Conservation (phyloP, 2,329 filamentous ascomycete genomes). For the Cryphonectria parasitica region DNA sequence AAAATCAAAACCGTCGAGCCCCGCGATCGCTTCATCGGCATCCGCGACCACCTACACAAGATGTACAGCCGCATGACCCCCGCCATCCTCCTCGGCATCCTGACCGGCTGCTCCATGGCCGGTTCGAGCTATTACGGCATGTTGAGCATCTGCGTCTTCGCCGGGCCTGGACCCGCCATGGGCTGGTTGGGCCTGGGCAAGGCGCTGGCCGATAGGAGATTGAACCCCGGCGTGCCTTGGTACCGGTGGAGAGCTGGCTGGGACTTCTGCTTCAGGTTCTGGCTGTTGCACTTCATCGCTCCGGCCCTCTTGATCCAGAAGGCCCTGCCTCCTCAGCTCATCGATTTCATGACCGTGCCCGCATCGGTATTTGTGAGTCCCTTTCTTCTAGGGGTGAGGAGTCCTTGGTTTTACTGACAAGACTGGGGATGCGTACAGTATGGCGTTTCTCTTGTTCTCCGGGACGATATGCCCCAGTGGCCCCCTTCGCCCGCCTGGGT, state of each 20-base stretch:
- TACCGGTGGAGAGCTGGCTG: constrained; percentile 26
- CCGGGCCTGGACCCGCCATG: constrained; percentile 50
- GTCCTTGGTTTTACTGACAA: constrained; percentile 13
- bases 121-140: constrained; percentile 59
- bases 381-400: not conserved
- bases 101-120: constrained; percentile 54
- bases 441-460: constrained; percentile 49
- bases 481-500: constrained; percentile 57
- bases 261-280: constrained; percentile 33
- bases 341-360: constrained; percentile 48
- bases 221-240: constrained; percentile 17
- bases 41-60: constrained; percentile 63
- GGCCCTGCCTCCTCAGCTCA: constrained; percentile 46
- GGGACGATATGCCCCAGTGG: constrained; percentile 54
- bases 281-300: constrained; percentile 49
- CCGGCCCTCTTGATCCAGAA: constrained; percentile 51
- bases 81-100: constrained; percentile 66
- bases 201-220: constrained; percentile 21
- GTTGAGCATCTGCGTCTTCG: constrained; percentile 55
- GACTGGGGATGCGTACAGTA: constrained; percentile 44
- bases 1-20: constrained; percentile 77
- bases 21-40: constrained; percentile 71
- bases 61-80: constrained; percentile 59
- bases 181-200: constrained; percentile 43
- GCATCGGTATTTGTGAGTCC: constrained; percentile 46